Evolutionary conservation across 1,139 yeast genomes (phyloP).

Genomic region (Blastobotrys raffinosifermentans): DNA sequence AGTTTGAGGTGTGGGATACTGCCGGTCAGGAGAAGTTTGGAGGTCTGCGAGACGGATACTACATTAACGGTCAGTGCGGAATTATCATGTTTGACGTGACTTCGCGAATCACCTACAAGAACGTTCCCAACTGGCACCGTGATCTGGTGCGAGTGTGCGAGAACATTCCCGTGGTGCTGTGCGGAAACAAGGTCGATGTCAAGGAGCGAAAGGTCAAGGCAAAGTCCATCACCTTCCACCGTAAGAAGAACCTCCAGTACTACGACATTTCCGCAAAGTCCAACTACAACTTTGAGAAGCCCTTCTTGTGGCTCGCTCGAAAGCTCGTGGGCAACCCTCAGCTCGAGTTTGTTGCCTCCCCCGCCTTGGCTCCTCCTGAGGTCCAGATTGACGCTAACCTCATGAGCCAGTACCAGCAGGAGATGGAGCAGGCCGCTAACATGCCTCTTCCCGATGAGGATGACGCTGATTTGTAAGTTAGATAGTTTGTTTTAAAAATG

Average conservation of each 20-base stretch:
- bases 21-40: conserved; percentile 99
- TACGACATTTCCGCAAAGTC: conserved; percentile 99
- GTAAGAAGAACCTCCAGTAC: conserved; percentile 99
- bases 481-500: background rate
- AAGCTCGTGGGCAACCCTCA: conserved; percentile 97
- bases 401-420: conserved; percentile 98
- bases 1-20: conserved; percentile 99
- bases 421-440: conserved; percentile 99
- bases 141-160: conserved; percentile 99
- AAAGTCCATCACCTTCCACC: conserved; percentile 99
- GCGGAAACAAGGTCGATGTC: conserved; percentile 99
- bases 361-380: conserved; percentile 99
- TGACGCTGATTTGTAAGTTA: conserved; percentile 86
- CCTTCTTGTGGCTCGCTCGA: conserved; percentile 99
- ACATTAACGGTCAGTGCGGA: conserved; percentile 99
- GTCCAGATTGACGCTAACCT: conserved; percentile 93
- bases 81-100: conserved; percentile 99
- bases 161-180: conserved; percentile 96
- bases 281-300: conserved; percentile 99
- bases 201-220: conserved; percentile 99
- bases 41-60: conserved; percentile 99
- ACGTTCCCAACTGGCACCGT: conserved; percentile 99
- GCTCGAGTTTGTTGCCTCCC: conserved; percentile 97
- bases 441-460: conserved; percentile 99
- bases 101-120: conserved; percentile 98